These are phyloP conservation scores for Ophiostoma ulmi DNA, from an alignment of 2,329 filamentous ascomycete genomes.

Conservation along the genomic window DNA sequence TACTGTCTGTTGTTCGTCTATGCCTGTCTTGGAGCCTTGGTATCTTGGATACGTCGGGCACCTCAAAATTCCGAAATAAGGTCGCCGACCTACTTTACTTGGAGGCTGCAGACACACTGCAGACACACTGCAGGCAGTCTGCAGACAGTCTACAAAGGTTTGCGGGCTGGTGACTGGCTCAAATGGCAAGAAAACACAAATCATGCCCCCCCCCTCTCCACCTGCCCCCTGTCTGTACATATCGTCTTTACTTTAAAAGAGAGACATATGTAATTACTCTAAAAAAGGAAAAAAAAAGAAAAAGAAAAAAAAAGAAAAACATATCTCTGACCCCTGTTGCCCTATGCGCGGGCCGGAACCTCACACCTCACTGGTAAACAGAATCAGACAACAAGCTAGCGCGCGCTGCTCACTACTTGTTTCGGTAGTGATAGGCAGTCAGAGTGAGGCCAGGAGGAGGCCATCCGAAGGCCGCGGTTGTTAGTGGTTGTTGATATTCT, in stretches of 20 bases:
- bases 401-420: neutral
- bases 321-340: neutral
- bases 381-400: neutral
- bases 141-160: neutral
- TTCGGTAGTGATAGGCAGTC: neutral
- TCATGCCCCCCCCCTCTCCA: neutral
- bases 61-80: slow-evolving; percentile 17
- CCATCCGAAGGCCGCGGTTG: slow-evolving; percentile 3
- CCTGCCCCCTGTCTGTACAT: slow-evolving; percentile 12
- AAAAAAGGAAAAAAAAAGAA: too few species aligned
- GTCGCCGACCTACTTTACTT: slow-evolving; percentile 24
- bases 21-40: slow-evolving; percentile 4
- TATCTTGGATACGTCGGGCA: slow-evolving; percentile 11
- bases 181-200: neutral
- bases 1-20: neutral
- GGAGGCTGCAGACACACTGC: neutral
- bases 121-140: neutral
- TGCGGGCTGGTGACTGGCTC: neutral
- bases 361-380: neutral
- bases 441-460: neutral
- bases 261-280: neutral
- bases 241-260: neutral
- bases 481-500: neutral
- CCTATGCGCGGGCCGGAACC: slow-evolving; percentile 16
- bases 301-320: too few species aligned